Percentiles rank a stretch among this genome's conserved stretches.
These are phyloP conservation scores for Boeremia exigua DNA, from an alignment of 2,329 filamentous ascomycete genomes.

Conservation along the genomic window DNA sequence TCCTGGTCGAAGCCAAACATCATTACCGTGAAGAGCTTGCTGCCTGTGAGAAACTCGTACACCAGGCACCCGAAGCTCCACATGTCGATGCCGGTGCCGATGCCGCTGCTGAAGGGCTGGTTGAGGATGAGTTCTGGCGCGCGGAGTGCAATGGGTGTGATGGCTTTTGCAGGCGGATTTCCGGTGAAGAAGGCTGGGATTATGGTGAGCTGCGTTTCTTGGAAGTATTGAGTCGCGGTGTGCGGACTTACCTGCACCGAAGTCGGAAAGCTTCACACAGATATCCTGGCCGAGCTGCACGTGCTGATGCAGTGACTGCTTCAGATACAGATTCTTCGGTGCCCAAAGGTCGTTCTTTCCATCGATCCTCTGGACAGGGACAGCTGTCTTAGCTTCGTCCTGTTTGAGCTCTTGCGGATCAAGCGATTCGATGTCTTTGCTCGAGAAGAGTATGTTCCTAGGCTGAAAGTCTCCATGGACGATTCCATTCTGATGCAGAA, in stretches of 20 bases:
- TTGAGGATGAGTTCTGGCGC: background rate
- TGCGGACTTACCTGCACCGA: background rate
- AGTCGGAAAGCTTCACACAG: background rate
- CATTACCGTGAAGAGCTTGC: constrained; percentile 25
- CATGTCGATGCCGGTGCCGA: constrained; percentile 43
- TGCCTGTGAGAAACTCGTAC: constrained; percentile 42
- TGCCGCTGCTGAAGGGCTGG: constrained; percentile 32
- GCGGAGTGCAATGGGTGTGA: background rate
- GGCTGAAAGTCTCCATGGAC: background rate
- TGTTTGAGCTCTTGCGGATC: background rate
- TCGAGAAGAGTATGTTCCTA: background rate
- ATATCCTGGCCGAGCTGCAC: background rate
- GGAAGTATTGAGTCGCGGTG: no score
- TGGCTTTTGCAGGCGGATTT: background rate
- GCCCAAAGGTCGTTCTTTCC: background rate
- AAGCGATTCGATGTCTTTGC: background rate
- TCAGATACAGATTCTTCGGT: background rate
- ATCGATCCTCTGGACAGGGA: background rate
- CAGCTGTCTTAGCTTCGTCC: background rate
- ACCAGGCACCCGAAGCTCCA: constrained; percentile 44
- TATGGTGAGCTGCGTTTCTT: no score
- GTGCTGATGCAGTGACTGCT: background rate
- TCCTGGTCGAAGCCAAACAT: constrained; percentile 16
- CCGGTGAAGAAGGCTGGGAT: background rate
- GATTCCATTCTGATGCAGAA: background rate